These are phyloP conservation scores for Rhytidiadelphus loreus DNA, from an alignment of 225 moss, liverwort and hornwort species.

Conservation along the genomic window DNA sequence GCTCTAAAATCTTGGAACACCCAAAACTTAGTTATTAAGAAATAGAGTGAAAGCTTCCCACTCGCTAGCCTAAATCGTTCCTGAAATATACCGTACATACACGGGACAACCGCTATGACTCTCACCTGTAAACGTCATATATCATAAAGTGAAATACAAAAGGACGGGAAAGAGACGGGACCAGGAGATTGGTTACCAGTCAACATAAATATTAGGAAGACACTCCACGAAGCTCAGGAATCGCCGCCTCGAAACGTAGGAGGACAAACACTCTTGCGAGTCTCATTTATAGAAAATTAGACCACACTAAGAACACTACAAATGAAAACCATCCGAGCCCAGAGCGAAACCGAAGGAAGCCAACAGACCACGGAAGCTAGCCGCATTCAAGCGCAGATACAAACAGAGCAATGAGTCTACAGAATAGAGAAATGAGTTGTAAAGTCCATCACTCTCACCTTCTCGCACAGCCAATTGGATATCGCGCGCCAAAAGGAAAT, in stretches of 20 bases:
- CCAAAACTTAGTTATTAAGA: neutral
- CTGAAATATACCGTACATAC: neutral
- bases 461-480: neutral
- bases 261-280: neutral
- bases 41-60: neutral
- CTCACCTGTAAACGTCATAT: neutral
- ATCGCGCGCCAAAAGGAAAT: neutral
- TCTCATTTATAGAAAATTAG: neutral
- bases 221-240: neutral
- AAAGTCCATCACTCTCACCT: constrained; percentile 5
- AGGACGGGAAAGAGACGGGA: neutral
- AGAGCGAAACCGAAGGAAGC: neutral
- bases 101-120: neutral
- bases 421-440: neutral
- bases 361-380: neutral
- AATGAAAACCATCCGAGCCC: neutral
- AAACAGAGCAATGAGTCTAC: neutral
- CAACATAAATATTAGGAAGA: neutral
- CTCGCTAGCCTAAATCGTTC: neutral
- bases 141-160: neutral
- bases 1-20: neutral
- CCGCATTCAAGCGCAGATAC: neutral
- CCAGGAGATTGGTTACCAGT: neutral
- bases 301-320: neutral
- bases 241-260: neutral